These are phyloP conservation scores for Oryza punctata DNA, from an alignment of 176 grass and related monocot species.

Conservation along the genomic window DNA sequence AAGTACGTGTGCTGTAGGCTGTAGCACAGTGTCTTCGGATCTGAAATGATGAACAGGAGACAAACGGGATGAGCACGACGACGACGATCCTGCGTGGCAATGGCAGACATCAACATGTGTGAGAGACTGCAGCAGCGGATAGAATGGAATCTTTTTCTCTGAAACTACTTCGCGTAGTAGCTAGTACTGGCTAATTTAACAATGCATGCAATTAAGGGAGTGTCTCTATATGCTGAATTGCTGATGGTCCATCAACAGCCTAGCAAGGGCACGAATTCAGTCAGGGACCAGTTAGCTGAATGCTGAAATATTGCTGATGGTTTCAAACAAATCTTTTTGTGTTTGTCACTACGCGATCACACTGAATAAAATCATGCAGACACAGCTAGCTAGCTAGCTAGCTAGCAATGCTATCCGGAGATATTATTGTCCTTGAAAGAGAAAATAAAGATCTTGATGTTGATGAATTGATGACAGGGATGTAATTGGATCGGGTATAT, in stretches of 20 bases:
- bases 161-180: too few relatives aligned
- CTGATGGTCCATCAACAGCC: conserved; percentile 27
- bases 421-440: neutral
- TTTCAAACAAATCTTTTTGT: conserved; percentile 8
- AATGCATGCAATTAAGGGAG: neutral
- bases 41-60: neutral
- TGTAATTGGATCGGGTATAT: neutral
- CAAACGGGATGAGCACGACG: neutral
- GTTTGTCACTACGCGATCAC: conserved; percentile 3
- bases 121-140: neutral
- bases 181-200: neutral
- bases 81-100: neutral
- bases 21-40: neutral
- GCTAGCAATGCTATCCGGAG: conserved; percentile 21
- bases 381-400: conserved; percentile 25
- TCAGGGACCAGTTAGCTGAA: neutral
- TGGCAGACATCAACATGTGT: neutral
- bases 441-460: neutral
- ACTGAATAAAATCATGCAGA: neutral
- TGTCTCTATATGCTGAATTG: neutral
- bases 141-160: neutral
- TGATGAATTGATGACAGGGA: neutral
- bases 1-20: neutral
- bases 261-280: conserved; percentile 1
- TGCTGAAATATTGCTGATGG: neutral